Conservation (phyloP, 192 early-diverging fungal species). For the Rhizophlyctis rosea region DNA sequence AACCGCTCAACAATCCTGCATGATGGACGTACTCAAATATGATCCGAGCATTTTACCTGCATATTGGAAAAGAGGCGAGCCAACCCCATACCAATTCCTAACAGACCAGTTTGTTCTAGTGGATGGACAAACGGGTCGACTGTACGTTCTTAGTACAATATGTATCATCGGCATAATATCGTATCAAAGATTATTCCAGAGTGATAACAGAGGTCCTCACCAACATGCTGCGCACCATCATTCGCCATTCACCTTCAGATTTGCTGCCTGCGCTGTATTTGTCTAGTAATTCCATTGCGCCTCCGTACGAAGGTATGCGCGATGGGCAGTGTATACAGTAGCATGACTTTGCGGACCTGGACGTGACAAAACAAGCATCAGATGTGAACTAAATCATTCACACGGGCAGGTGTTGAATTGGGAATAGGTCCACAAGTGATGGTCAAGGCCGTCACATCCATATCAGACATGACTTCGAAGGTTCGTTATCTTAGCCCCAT, state of each 20-base stretch:
- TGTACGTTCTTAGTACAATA: conserved; percentile 3
- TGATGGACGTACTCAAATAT: background rate
- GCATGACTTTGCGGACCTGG: too few species aligned
- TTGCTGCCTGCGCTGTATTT: conserved; percentile 20
- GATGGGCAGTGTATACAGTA: too few species aligned
- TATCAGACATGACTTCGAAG: conserved; percentile 19
- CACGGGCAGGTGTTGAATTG: conserved; percentile 16
- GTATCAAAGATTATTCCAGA: conserved; percentile 9
- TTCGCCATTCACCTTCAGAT: conserved; percentile 13
- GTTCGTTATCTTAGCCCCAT: background rate
- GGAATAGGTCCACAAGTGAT: conserved; percentile 27
- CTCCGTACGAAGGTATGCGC: conserved; percentile 22
- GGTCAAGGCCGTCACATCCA: conserved; percentile 16
- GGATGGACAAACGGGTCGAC: background rate
- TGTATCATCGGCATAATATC: background rate
- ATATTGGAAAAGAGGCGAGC: conserved; percentile 10
- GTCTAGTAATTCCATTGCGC: conserved; percentile 18
- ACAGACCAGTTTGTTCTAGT: conserved; percentile 15
- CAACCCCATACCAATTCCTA: conserved; percentile 19
- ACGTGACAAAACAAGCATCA: background rate
- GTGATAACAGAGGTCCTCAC: conserved; percentile 18
- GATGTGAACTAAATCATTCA: background rate
- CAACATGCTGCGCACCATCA: conserved; percentile 21
- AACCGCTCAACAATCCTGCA: background rate
- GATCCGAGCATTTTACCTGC: background rate